Evolutionary conservation across 164 flowering plant species (phyloP).

Genomic region (Aristolochia fimbriata): DNA sequence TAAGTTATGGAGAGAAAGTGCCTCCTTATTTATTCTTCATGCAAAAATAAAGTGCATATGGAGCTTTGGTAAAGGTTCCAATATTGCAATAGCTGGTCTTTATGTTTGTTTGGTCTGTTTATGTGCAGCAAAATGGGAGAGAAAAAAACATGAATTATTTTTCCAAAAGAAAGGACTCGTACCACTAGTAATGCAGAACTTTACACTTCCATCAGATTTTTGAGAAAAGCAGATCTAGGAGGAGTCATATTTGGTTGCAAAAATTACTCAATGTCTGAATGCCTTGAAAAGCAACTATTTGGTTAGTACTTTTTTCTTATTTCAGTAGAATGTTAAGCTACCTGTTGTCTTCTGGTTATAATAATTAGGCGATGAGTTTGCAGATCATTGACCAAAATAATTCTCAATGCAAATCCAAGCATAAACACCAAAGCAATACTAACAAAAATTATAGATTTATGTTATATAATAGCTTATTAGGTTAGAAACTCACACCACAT

Average conservation of each 20-base stretch:
- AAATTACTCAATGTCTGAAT: slow-evolving; percentile 45
- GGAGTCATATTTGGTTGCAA: slow-evolving; percentile 83
- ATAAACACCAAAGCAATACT: neutral
- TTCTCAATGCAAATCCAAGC: too few species aligned
- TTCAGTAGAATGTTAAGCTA: neutral
- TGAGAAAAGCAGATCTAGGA: slow-evolving; percentile 41
- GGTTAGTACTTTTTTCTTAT: slow-evolving; percentile 31
- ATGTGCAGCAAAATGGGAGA: slow-evolving; percentile 2
- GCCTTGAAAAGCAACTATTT: slow-evolving; percentile 57
- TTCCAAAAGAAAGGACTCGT: neutral
- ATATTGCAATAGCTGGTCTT: too few species aligned
- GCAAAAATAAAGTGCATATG: too few species aligned
- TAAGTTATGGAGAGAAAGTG: too few species aligned
- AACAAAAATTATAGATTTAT: neutral
- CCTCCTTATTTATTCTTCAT: too few species aligned
- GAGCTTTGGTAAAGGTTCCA: too few species aligned
- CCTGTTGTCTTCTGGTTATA: neutral
- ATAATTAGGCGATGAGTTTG: too few species aligned
- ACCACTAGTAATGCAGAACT: neutral
- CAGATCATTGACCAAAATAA: too few species aligned
- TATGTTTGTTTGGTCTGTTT: neutral
- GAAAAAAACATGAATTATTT: neutral
- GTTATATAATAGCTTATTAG: neutral
- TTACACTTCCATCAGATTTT: neutral
- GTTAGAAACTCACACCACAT: slow-evolving; percentile 33